Percentiles rank a stretch among this genome's conserved stretches.
These are phyloP conservation scores for Pseudoturritis turrita DNA, from an alignment of 345 rosid species.

Conservation along the genomic window DNA sequence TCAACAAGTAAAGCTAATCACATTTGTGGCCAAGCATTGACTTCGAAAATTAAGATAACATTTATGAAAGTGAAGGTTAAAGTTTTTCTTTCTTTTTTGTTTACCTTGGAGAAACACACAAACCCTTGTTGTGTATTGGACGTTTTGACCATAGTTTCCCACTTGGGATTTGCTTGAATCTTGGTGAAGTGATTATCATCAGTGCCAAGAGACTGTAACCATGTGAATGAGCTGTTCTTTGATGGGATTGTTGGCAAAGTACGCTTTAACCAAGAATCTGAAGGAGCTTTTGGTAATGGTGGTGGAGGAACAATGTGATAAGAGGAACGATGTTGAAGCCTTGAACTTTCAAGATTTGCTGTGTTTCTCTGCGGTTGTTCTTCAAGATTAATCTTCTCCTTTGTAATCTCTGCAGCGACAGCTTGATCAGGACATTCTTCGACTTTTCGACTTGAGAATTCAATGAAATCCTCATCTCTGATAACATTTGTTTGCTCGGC, in stretches of 20 bases:
- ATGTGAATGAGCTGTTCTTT: constrained; percentile 39
- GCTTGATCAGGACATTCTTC: constrained; percentile 16
- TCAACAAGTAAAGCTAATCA: background rate
- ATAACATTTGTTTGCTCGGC: constrained; percentile 18
- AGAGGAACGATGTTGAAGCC: constrained; percentile 25
- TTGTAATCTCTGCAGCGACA: constrained; percentile 8
- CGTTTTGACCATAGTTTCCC: constrained; percentile 78
- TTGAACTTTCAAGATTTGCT: constrained; percentile 24
- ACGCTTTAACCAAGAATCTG: constrained; percentile 86
- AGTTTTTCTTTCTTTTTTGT: background rate
- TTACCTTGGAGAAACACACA: constrained; percentile 62
- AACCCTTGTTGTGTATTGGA: constrained; percentile 51
- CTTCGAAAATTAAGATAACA: background rate
- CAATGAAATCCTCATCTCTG: constrained; percentile 13
- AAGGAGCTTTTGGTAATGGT: constrained; percentile 79
- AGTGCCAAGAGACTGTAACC: constrained; percentile 27
- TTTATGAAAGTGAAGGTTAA: background rate
- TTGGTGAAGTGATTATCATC: constrained; percentile 18
- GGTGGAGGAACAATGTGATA: constrained; percentile 45
- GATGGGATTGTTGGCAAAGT: constrained; percentile 55
- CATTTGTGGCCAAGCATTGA: background rate
- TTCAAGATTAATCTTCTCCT: constrained; percentile 36
- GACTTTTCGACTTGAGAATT: constrained; percentile 21
- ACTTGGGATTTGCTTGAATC: constrained; percentile 42
- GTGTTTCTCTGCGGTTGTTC: constrained; percentile 20